phyloP scores from a whole-genome alignment of 2,329 filamentous ascomycete genomes.

The Bipolaris sorokiniana region DNA sequence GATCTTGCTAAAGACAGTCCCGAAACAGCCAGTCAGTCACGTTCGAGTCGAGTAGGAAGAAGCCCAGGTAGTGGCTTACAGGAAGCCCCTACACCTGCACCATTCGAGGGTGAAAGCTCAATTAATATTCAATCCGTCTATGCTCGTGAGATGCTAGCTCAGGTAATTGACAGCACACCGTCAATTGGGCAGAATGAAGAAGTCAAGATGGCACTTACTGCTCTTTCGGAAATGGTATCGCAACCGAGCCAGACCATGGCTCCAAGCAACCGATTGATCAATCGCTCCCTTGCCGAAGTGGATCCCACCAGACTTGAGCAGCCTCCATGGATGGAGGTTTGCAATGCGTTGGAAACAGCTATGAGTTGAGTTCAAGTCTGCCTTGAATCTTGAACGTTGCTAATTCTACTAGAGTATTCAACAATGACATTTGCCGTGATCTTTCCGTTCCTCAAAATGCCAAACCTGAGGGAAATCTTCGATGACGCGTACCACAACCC shows the following conservation, averaged over 20 bases:
- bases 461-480: slow-evolving; percentile 32
- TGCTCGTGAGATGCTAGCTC: slow-evolving; percentile 53
- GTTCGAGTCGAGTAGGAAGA: slow-evolving; percentile 27
- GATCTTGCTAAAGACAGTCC: slow-evolving; percentile 30
- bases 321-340: slow-evolving; percentile 41
- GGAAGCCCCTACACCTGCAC: slow-evolving; percentile 32
- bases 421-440: slow-evolving; percentile 42
- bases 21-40: slow-evolving; percentile 35
- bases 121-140: slow-evolving; percentile 57
- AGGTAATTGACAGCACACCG: slow-evolving; percentile 46
- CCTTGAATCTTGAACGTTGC: neutral
- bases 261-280: slow-evolving; percentile 29
- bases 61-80: slow-evolving; percentile 29
- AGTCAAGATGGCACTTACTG: slow-evolving; percentile 40
- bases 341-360: slow-evolving; percentile 33
- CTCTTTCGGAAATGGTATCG: slow-evolving; percentile 43
- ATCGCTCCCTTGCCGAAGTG: slow-evolving; percentile 32
- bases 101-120: slow-evolving; percentile 59
- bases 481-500: slow-evolving; percentile 35
- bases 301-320: slow-evolving; percentile 37
- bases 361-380: slow-evolving; percentile 31
- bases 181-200: slow-evolving; percentile 45
- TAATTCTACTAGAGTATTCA: slow-evolving; percentile 31
- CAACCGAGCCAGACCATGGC: slow-evolving; percentile 30
- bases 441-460: slow-evolving; percentile 41